Conservation (phyloP, 257 asterid species). For the Nicotiana benthamiana region DNA sequence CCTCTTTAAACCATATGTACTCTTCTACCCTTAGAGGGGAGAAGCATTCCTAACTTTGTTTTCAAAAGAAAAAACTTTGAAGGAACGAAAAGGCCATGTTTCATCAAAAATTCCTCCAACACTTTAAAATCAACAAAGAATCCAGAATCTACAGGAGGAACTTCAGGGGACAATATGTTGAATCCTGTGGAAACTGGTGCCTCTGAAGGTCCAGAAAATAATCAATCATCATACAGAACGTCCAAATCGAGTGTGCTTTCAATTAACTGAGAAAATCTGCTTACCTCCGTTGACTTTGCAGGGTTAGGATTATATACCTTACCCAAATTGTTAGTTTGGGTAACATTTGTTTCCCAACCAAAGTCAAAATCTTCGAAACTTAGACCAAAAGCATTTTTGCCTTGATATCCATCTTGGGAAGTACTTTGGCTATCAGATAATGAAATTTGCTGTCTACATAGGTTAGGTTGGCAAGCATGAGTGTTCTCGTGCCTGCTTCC, state of each 20-base stretch:
- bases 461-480: conserved; percentile 9
- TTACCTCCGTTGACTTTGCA: conserved; percentile 9
- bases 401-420: conserved; percentile 21
- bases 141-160: conserved; percentile 31
- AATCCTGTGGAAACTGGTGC: conserved; percentile 9
- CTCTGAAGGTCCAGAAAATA: conserved; percentile 21
- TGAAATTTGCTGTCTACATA: not conserved
- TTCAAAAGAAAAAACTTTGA: not conserved
- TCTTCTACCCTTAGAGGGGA: not conserved
- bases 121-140: conserved; percentile 25
- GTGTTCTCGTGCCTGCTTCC: conserved; percentile 11
- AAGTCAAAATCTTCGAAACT: conserved; percentile 18
- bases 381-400: conserved; percentile 14
- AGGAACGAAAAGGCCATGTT: not conserved
- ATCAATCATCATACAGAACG: conserved; percentile 32
- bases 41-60: not conserved
- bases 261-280: conserved; percentile 21
- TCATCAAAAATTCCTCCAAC: not conserved
- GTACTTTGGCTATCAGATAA: conserved; percentile 13
- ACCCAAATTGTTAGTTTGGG: conserved; percentile 20
- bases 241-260: conserved; percentile 16
- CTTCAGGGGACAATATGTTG: conserved; percentile 35
- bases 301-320: conserved; percentile 5
- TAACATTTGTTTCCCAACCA: conserved; percentile 19
- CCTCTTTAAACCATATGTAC: conserved; percentile 5